These are phyloP conservation scores for Pyrenophora seminiperda DNA, from an alignment of 2,329 filamentous ascomycete genomes.

Conservation along the genomic window DNA sequence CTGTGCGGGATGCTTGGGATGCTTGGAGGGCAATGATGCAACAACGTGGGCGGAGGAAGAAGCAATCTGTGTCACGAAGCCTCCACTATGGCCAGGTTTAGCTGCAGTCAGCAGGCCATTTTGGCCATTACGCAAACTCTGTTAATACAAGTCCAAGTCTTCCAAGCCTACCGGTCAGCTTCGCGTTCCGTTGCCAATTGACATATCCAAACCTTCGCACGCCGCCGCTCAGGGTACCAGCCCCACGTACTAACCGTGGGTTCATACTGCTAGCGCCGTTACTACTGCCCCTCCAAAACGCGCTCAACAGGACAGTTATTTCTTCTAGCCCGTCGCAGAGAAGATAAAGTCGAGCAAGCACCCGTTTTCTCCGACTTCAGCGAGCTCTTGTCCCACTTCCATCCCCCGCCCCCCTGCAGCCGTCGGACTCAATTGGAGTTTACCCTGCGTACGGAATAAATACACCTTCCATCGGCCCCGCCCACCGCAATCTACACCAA, in stretches of 20 bases:
- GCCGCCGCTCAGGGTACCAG: constrained; percentile 23
- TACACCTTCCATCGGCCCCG: constrained; percentile 24
- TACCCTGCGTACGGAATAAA: constrained; percentile 1
- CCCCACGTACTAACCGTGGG: constrained; percentile 30
- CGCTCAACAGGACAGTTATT: constrained; percentile 32
- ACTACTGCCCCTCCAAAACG: constrained; percentile 29
- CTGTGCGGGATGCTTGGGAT: constrained; percentile 32
- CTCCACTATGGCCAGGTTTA: constrained; percentile 7
- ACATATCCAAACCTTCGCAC: constrained; percentile 17
- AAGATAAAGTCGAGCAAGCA: constrained; percentile 28
- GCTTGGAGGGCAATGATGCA: constrained; percentile 25
- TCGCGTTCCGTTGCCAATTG: constrained; percentile 22
- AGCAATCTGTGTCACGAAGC: constrained; percentile 24
- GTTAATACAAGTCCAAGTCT: constrained; percentile 10
- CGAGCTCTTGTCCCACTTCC: neutral
- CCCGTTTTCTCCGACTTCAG: constrained; percentile 16
- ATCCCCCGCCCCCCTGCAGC: constrained; percentile 3
- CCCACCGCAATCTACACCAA: constrained; percentile 16
- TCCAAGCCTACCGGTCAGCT: constrained; percentile 5
- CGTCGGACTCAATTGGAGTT: constrained; percentile 18
- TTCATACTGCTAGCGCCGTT: constrained; percentile 21
- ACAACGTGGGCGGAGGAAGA: constrained; percentile 33
- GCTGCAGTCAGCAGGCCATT: constrained; percentile 19
- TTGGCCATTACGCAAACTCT: constrained; percentile 9
- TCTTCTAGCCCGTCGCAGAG: constrained; percentile 22